These are phyloP conservation scores for Solanum pimpinellifolium DNA, from an alignment of 257 asterid genomes.

Conservation along the genomic window DNA sequence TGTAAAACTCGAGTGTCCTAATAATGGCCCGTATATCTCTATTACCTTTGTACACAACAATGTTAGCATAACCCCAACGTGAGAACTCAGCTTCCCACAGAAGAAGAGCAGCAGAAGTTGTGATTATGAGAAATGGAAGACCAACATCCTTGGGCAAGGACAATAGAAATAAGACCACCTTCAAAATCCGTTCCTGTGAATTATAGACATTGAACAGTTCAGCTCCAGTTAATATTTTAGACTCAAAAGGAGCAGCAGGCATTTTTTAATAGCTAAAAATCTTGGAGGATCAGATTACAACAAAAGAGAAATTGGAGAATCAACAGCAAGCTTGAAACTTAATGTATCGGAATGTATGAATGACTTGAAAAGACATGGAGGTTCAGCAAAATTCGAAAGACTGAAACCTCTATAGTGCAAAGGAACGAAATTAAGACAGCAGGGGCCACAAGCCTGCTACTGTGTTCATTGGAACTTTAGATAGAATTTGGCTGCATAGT, in stretches of 20 bases:
- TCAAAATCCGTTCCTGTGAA: slow-evolving; percentile 14
- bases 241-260: background rate
- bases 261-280: background rate
- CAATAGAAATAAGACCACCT: slow-evolving; percentile 10
- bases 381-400: background rate
- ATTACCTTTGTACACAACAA: slow-evolving; percentile 13
- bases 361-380: background rate
- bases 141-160: slow-evolving; percentile 6
- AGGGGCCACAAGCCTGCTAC: background rate
- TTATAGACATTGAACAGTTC: background rate
- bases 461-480: background rate
- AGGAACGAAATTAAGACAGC: background rate
- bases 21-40: slow-evolving; percentile 7
- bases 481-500: background rate
- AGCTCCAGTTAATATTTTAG: background rate
- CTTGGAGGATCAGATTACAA: background rate
- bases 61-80: slow-evolving; percentile 4
- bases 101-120: slow-evolving; percentile 9
- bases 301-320: background rate
- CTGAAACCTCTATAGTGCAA: background rate
- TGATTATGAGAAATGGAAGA: slow-evolving; percentile 13
- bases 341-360: background rate
- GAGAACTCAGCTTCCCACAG: slow-evolving; percentile 25
- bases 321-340: background rate
- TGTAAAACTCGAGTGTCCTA: slow-evolving; percentile 15